These are phyloP conservation scores for Cryptococcus sp. DNA, from an alignment of 1,284 basidiomycete genomes.

Conservation along the genomic window DNA sequence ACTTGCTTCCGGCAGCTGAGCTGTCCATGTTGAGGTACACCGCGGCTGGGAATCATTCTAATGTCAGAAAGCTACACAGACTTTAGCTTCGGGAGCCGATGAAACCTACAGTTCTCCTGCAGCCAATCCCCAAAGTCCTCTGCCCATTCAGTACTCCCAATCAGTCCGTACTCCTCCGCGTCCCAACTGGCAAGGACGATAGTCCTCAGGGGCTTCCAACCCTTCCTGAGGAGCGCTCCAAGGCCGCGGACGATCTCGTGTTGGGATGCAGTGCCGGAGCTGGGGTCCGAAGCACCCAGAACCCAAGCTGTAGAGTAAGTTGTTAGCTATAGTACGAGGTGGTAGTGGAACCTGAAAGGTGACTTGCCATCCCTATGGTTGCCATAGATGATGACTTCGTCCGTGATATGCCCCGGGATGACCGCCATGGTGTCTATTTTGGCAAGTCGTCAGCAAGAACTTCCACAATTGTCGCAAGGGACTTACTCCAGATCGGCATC, in stretches of 20 bases:
- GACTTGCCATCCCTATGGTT: slow-evolving; percentile 76
- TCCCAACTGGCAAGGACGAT: slow-evolving; percentile 90
- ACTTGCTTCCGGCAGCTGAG: slow-evolving; percentile 66
- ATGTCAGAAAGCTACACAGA: not conserved
- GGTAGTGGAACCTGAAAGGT: not conserved
- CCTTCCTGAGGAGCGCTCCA: slow-evolving; percentile 64
- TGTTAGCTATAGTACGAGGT: slow-evolving; percentile 32
- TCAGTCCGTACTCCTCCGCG: slow-evolving; percentile 85
- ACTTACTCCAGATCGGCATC: slow-evolving; percentile 52
- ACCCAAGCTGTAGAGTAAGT: slow-evolving; percentile 53
- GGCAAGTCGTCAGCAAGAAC: slow-evolving; percentile 56
- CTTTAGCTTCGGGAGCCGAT: slow-evolving; percentile 14
- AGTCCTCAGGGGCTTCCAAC: slow-evolving; percentile 86
- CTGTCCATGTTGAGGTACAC: slow-evolving; percentile 83
- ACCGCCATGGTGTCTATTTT: slow-evolving; percentile 68
- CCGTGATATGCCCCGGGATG: slow-evolving; percentile 81
- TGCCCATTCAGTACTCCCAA: slow-evolving; percentile 83
- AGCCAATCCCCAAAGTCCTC: slow-evolving; percentile 86
- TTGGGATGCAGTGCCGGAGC: slow-evolving; percentile 79
- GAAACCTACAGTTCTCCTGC: slow-evolving; percentile 56
- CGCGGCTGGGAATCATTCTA: slow-evolving; percentile 36
- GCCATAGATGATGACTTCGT: slow-evolving; percentile 81
- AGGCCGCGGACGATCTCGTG: slow-evolving; percentile 81
- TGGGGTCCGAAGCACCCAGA: slow-evolving; percentile 77
- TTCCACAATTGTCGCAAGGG: not conserved